These are phyloP conservation scores for Lentinus polychrous DNA, from an alignment of 1,284 basidiomycete genomes.

Conservation along the genomic window DNA sequence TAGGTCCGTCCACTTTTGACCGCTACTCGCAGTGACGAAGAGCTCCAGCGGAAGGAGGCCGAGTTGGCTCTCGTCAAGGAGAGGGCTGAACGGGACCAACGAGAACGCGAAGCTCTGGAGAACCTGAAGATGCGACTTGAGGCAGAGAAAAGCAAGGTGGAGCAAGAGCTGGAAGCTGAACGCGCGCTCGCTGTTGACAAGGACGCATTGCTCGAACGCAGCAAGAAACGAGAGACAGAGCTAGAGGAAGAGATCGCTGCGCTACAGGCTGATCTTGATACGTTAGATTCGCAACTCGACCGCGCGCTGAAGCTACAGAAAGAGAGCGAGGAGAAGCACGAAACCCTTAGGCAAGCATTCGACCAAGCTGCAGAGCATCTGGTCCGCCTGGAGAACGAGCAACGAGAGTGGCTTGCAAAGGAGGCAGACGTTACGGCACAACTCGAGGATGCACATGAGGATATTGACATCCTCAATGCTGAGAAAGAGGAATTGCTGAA, in stretches of 20 bases:
- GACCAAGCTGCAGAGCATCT: constrained; percentile 82
- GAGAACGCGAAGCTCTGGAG: constrained; percentile 75
- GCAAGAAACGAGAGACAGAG: constrained; percentile 79
- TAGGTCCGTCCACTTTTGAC: constrained; percentile 88
- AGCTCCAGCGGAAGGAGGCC: constrained; percentile 82
- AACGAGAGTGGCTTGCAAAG: constrained; percentile 57
- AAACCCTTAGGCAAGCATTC: constrained; percentile 65
- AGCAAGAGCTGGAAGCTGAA: constrained; percentile 80
- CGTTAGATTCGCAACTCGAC: constrained; percentile 82
- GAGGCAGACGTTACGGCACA: constrained; percentile 55
- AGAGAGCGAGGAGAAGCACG: constrained; percentile 73
- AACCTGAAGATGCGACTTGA: constrained; percentile 75
- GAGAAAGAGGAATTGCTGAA: constrained; percentile 60
- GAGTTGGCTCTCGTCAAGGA: constrained; percentile 83
- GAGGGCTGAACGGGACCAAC: constrained; percentile 78
- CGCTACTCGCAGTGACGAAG: constrained; percentile 90
- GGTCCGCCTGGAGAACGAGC: constrained; percentile 71
- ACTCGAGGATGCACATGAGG: constrained; percentile 52
- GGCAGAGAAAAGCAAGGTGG: constrained; percentile 75
- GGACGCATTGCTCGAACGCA: constrained; percentile 78
- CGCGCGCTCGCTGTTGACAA: constrained; percentile 79
- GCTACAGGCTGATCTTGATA: constrained; percentile 79
- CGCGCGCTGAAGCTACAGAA: constrained; percentile 71
- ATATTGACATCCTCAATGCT: constrained; percentile 46
- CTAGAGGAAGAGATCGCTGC: constrained; percentile 82